Base-by-base conservation (phyloP, 768 basidiomycete species). In the Boletus reticuloceps region DNA sequence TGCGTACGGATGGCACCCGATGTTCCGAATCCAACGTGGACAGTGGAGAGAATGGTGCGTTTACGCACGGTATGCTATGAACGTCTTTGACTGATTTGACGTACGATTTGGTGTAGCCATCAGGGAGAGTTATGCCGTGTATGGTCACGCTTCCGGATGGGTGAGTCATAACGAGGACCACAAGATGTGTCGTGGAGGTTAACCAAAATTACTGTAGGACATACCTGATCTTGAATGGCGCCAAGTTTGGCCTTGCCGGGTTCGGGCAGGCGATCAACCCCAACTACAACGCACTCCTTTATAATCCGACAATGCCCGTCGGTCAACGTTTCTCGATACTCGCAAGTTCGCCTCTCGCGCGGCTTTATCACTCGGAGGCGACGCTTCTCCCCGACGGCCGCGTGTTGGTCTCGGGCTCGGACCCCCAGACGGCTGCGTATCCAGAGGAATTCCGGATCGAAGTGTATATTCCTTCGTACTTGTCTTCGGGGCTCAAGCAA, bases 391-490 rank as follows among this genome's bases (percentile, higher is more conserved):
- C 85, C 0, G 89, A 90, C 58, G 90, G 84, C 5, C 83, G 87
- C 6, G 80, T 91, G 31, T 72, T 91, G 45, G 77, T 92, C 38
- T 88, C 89, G 8, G 90, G 89, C 1, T 89, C 87, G 11, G 89
- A 88, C 60, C 88, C 86, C 8, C 73, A 87, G 65, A 84, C 83
- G 16, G 22, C 22, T 25, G 76, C 74, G 37, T 88, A 83, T 63
- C 83, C 85, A 0, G 84, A 94, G 58, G 91, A 95, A 66, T 86
- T 91, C 72, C 81, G 92, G 13, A 80, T 80, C 59, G 79, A 88
- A 67, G 84, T 87, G 25, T 97, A 95, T 73, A 81, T 89, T 62
- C 96, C 96, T 7, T 90, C 89, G 14, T 98, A 96, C 71, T 79
- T 92, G 56, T 83, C 73, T 58, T 71, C 80, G 58, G 88, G 88